These are phyloP conservation scores for Suhomyces maxii DNA, from an alignment of 1,139 yeast species.

Conservation along the genomic window DNA sequence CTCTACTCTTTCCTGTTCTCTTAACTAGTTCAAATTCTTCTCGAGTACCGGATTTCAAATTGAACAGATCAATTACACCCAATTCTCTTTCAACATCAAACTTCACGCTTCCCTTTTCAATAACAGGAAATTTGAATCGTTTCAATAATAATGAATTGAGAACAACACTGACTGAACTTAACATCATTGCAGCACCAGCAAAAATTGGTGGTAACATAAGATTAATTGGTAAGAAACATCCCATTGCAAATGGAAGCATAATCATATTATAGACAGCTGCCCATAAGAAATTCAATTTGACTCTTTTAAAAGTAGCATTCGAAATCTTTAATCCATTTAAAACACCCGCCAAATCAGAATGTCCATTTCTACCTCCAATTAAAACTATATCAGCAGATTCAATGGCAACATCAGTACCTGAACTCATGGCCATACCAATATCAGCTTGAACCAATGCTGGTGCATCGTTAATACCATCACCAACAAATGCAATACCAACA, in stretches of 20 bases:
- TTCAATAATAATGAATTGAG: conserved; percentile 72
- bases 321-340: conserved; percentile 75
- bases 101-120: conserved; percentile 10
- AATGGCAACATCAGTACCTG: conserved; percentile 94
- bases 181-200: conserved; percentile 93
- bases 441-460: conserved; percentile 91
- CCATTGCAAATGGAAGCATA: conserved; percentile 98
- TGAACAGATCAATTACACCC: conserved; percentile 22
- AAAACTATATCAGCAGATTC: conserved; percentile 95
- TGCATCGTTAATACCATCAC: conserved; percentile 97
- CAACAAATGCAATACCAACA: conserved; percentile 75
- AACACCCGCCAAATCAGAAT: conserved; percentile 59
- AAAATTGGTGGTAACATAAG: conserved; percentile 81
- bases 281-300: conserved; percentile 81
- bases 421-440: conserved; percentile 85
- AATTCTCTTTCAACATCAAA: conserved; percentile 27
- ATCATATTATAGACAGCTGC: conserved; percentile 81
- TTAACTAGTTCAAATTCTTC: conserved; percentile 32
- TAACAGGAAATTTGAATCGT: conserved; percentile 53
- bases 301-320: conserved; percentile 65
- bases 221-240: conserved; percentile 76
- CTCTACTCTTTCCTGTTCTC: conserved; percentile 16
- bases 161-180: conserved; percentile 88
- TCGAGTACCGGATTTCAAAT: conserved; percentile 30
- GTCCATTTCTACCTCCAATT: conserved; percentile 27